Evolutionary conservation across 352 stramenopile species (phyloP), one percentile per base, ranked within the genome.

Genomic region (Phytophthora sp.): DNA sequence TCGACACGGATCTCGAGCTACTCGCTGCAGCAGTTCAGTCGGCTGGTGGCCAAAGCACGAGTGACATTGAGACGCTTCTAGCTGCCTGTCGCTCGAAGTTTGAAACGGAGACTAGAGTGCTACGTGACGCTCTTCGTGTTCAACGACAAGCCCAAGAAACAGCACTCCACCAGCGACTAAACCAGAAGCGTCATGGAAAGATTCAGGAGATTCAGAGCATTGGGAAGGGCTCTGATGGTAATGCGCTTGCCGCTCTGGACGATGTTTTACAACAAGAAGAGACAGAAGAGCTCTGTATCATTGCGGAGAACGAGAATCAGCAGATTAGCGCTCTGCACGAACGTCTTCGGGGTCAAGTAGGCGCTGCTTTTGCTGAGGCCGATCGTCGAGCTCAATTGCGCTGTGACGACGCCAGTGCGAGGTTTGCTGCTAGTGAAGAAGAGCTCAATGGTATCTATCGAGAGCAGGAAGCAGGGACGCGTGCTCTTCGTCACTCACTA

Each of bases 51-150:
- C 51, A 56, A 39, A 71, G 35, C 13, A 62, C 55, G 9, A 45
- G 36, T 8, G 68, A 82, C 23, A 56, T 82, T 3, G 71, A 85
- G 35, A 29, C 23, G 9, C 46, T 74, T n/a, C 47, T 82, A 15
- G 51, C 26, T 15, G 38, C 38, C 11, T 85, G 74, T 30, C 66
- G 41, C 6, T 30, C 41, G 0, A 64, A 73, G 9, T 77, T 79
- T 26, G 73, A 81, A 6, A 49, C 38, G 1, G 68, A 77, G 35
- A 71, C 64, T 4, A 42, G 26, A 0, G 47, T 55, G 21, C 56
- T 88, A 13, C 42, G 51, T 13, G 44, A 65, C 15, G 49, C 54
- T 16, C 55, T 82, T 4, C 30, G 20, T 2, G 11, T 41, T 11
- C 61, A 76, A 27, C 69, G 74, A 13, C 46, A 69, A 50, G 36